Conservation (phyloP, 148 eudicot genomes). For the Beta vulgaris region DNA sequence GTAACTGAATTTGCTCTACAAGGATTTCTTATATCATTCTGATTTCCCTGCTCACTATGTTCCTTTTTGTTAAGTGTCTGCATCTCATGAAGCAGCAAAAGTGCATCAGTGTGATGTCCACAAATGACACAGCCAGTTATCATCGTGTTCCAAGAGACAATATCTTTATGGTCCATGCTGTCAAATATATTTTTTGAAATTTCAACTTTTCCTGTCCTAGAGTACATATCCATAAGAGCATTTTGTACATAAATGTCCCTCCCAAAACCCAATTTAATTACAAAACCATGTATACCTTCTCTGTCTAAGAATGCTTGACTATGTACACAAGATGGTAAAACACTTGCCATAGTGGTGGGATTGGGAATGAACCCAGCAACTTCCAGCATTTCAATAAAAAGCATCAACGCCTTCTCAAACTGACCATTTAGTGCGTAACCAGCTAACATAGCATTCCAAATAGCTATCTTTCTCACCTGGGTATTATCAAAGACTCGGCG, state of each 20-base stretch:
- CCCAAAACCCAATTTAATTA: slow-evolving; percentile 63
- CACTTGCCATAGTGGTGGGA: slow-evolving; percentile 79
- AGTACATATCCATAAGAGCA: slow-evolving; percentile 86
- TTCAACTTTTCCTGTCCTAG: slow-evolving; percentile 64
- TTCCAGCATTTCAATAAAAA: slow-evolving; percentile 63
- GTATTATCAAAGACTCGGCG: slow-evolving; percentile 46
- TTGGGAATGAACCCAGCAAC: slow-evolving; percentile 52
- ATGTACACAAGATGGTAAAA: slow-evolving; percentile 79
- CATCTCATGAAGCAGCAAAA: slow-evolving; percentile 58
- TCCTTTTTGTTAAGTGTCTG: slow-evolving; percentile 32
- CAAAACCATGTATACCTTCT: slow-evolving; percentile 74
- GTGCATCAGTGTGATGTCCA: slow-evolving; percentile 62
- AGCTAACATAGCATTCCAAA: slow-evolving; percentile 89
- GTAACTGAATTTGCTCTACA: slow-evolving; percentile 67
- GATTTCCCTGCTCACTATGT: slow-evolving; percentile 21
- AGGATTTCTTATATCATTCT: slow-evolving; percentile 18
- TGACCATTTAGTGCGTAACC: slow-evolving; percentile 75
- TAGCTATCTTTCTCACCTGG: slow-evolving; percentile 39
- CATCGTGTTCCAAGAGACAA: slow-evolving; percentile 85
- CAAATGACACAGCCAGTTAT: slow-evolving; percentile 78
- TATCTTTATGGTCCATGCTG: slow-evolving; percentile 59
- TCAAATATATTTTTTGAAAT: slow-evolving; percentile 54
- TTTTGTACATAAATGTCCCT: slow-evolving; percentile 60
- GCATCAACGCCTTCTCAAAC: slow-evolving; percentile 53
- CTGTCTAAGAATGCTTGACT: slow-evolving; percentile 47